Conservation (phyloP, 129 eudicot species). For the Escallonia herrerae region DNA sequence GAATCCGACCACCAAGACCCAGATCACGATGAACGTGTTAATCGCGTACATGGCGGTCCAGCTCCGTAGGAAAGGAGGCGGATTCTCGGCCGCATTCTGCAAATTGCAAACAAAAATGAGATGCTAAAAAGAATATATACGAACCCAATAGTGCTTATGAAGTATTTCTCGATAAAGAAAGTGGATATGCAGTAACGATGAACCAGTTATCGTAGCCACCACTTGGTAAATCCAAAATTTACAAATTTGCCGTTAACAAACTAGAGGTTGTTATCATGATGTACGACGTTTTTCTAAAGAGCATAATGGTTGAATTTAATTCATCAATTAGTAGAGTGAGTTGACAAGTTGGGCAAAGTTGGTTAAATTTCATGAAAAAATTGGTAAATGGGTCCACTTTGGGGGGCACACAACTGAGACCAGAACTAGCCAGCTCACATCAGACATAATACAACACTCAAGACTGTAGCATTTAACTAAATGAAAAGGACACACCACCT, state of each 20-base stretch:
- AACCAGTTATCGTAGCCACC: too few relatives aligned
- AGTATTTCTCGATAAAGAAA: background rate
- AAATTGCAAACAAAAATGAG: background rate
- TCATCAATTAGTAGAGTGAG: background rate
- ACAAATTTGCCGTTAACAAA: too few relatives aligned
- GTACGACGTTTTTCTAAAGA: too few relatives aligned
- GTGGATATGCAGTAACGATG: background rate
- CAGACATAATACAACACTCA: conserved; percentile 31
- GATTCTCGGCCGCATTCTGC: conserved; percentile 90
- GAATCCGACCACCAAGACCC: conserved; percentile 79
- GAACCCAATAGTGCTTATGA: background rate
- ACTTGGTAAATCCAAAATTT: too few relatives aligned
- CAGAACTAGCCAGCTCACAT: conserved; percentile 40
- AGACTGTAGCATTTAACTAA: conserved; percentile 32
- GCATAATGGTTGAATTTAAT: background rate
- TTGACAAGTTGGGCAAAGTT: too few relatives aligned
- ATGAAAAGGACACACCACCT: conserved; percentile 34
- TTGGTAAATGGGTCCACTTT: background rate
- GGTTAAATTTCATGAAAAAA: background rate
- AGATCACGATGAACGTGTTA: conserved; percentile 53
- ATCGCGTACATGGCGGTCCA: conserved; percentile 75
- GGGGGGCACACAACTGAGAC: conserved; percentile 3
- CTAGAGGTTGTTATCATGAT: background rate
- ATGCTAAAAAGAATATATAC: background rate
- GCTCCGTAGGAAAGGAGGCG: conserved; percentile 64